Base-by-base conservation (phyloP, 345 rosid genomes). In the Ceriops decandra region DNA sequence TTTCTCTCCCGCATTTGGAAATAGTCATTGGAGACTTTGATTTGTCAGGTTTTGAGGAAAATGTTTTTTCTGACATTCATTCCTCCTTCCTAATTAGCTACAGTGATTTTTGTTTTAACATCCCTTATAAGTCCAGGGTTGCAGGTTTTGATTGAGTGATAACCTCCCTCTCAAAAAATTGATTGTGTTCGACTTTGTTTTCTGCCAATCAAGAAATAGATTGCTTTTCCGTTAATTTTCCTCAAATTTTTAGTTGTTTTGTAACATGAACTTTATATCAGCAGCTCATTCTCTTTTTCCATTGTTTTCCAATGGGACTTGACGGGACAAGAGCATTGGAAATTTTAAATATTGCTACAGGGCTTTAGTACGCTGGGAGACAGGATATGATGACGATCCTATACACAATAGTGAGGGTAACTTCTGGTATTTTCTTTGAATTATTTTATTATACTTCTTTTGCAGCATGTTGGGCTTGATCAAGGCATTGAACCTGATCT, bases 331-430 rank as follows among this genome's bases (percentile, higher is more conserved):
- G 93, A 79, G 59, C 89, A 2, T 64, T 81, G 62, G 98, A 93
- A 80, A 82, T 93, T 75, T 82, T 86, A 32, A 92, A 96, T 47
- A 88, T 90, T 81, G 88, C 98, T 17, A 81, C 87, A 46, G 98
- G 98, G 68, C 87, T 90, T 51, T 90, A 97, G 97, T 93, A 93
- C 71, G 83, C 96, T 9, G 96, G 85, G 82, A 89, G 97, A 73
- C 83, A 93, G 69, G 96, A 93, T 80, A 72, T 85, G 72, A 68
- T 88, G 76, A 88, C 90, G 67, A 84, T 92, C 21, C 82, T 93
- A 17, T 86, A 84, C 66, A 85, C 85, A 60, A 86, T 93, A 51
- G 74, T 89, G 68, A 86, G 98, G 89, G 93, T 88, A 81, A 21
- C 60, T 72, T 27, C 52, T 52, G 70, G 32, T 63, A 64, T 56